Conservation (phyloP, 306 rosid species). For the Fragaria nilgerrensis region DNA sequence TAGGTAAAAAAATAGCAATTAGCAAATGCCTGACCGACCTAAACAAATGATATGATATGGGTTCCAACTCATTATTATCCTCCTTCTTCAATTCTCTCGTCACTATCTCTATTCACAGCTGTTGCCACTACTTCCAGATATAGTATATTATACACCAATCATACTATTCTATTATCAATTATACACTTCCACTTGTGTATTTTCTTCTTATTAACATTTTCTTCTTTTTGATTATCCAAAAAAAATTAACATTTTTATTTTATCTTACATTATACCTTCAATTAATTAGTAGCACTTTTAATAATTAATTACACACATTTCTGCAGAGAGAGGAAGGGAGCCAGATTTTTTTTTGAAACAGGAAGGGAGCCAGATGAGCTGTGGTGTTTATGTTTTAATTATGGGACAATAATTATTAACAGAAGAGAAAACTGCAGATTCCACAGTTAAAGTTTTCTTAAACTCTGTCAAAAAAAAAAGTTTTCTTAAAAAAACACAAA, state of each 20-base stretch:
- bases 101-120: slow-evolving; percentile 57
- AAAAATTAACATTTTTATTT: neutral
- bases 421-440: slow-evolving; percentile 33
- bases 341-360: no score
- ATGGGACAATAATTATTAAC: neutral
- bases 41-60: slow-evolving; percentile 1
- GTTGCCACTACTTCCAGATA: slow-evolving; percentile 51
- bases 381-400: slow-evolving; percentile 9
- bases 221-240: no score
- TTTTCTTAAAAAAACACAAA: no score
- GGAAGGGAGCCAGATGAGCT: neutral
- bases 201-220: neutral
- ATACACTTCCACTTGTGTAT: neutral
- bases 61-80: slow-evolving; percentile 60
- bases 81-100: slow-evolving; percentile 19
- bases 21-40: slow-evolving; percentile 56
- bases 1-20: neutral
- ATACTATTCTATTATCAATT: neutral
- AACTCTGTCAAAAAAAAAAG: no score
- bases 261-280: neutral
- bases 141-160: neutral
- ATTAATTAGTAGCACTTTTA: neutral
- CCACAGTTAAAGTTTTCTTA: slow-evolving; percentile 19
- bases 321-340: neutral
- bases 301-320: slow-evolving; percentile 2